These are phyloP conservation scores for Tinospora cordifolia DNA, from an alignment of 164 flowering plant genomes.

Conservation along the genomic window DNA sequence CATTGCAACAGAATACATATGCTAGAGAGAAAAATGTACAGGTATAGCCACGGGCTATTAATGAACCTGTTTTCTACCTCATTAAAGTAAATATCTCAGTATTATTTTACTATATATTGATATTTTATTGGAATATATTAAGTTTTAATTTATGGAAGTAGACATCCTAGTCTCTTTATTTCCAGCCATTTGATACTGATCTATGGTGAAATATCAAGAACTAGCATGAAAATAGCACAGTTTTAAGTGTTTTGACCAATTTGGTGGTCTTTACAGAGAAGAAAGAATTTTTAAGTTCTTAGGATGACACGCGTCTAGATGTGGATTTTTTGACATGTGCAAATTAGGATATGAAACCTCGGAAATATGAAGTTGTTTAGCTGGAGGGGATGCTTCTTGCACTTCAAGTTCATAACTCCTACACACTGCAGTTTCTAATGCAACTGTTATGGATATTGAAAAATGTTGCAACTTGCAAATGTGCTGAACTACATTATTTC, in stretches of 20 bases:
- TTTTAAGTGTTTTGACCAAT: no score
- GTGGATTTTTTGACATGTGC: background rate
- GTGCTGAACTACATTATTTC: background rate
- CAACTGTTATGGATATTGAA: background rate
- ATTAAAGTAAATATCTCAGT: no score
- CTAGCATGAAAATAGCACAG: no score
- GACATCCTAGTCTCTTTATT: no score
- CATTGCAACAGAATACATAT: constrained; percentile 44
- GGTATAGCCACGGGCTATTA: constrained; percentile 31
- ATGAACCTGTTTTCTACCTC: background rate
- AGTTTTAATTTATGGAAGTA: no score
- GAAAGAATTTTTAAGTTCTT: no score
- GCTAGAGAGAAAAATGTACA: constrained; percentile 51
- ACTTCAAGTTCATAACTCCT: background rate
- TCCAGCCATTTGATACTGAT: no score
- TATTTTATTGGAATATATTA: no score
- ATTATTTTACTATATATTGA: no score
- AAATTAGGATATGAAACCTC: background rate
- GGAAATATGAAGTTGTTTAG: background rate
- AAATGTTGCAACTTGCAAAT: background rate
- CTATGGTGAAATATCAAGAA: no score
- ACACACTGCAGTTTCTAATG: background rate
- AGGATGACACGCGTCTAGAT: background rate
- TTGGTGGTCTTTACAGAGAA: no score
- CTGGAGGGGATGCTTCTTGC: background rate